Evolutionary conservation across 345 rosid genomes (phyloP), one percentile per base, ranked within the genome.

Genomic region (Laguncularia racemosa): DNA sequence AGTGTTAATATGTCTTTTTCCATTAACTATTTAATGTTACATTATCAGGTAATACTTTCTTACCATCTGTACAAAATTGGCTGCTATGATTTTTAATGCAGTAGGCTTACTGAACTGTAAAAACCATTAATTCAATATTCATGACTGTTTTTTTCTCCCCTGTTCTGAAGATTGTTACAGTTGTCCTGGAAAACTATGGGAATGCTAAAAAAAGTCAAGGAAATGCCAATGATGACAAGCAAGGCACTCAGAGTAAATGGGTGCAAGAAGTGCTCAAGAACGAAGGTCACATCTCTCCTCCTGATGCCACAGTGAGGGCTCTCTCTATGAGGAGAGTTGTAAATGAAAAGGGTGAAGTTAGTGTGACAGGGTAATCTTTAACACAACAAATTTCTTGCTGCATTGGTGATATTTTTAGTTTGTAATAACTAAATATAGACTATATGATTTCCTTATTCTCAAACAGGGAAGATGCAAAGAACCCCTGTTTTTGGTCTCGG

Each of bases 401-500:
- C 58, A 57, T 33, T 33, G 53, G 20, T 46, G 44, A 23, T 20
- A 48, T 46, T 65, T 18, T 53, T 57, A 20, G 46, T 28, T 20
- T 60, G 58, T 44, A 20, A 14, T 66, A 13, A n/a, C 53, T 64
- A 44, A 52, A 52, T 54, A 28, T 55, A 13, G 16, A 61, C 20
- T 57, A 54, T n/a, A 43, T 62, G 61, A 63, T 21, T 52, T 58
- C 49, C 59, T 57, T 60, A 65, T 64, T 38, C 17, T 70, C 46
- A 49, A 59, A 40, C 81, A 88, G 97, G 66, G 90, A 88, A 81
- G 87, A 84, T 73, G 78, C 82, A 19, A 66, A 68, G 62, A 68
- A 84, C 76, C 97, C 96, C 56, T 61, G 79, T 80, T 90, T 95
- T 80, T 95, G 99, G 99, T 84, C 99, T 57, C 78, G 80, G 64